Base-by-base conservation (phyloP, 1,284 basidiomycete species). In the Inonotus hispidus region DNA sequence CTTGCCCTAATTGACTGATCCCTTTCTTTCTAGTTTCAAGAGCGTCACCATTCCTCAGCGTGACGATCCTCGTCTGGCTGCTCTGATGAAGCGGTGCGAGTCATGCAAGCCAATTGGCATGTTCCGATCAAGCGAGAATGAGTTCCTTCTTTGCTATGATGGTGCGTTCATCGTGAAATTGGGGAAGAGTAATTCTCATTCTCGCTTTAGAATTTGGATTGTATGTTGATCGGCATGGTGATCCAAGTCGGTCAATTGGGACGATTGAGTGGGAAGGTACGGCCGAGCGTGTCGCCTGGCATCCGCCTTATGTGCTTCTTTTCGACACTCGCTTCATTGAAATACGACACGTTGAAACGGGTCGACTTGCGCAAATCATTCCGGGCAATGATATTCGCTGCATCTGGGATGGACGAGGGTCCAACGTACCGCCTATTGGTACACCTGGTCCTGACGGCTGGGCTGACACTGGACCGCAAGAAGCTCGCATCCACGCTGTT, bases 201-300 rank as follows among this genome's bases (percentile, higher is more conserved):
- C 62, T 37, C 57, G 35, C n/a, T 56, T 0, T 66, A 95, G 93
- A 93, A 71, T 96, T 98, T 67, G 95, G 95, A 8, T 80, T 96
- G 61, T 95, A 92, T 68, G 91, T 93, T 43, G 86, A 92, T 71
- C 88, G 92, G 53, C 91, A 95, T 65, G 94, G 95, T 43, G 87
- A 90, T 59, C 92, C 91, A 1, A 90, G 85, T 66, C 86, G 92
- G 49, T 71, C 79, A 27, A 78, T 85, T 61, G 81, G 82, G 35
- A 85, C 88, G 3, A 92, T 98, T 68, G 95, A 98, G 71, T 98
- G 95, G 94, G 95, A 98, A 74, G 94, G 94, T 11, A 89, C 84
- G 1, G 92, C 92, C 1, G 90, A 93, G 68, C 86, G 84, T 46
- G 92, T 94, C 29, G 92, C 92, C 0, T 88, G 92, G 75, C 92